A percentile compares a stretch with the other conserved stretches of the same genome.
Conservation (phyloP, 1,284 basidiomycete species). For the Acaromyces ingoldii region DNA sequence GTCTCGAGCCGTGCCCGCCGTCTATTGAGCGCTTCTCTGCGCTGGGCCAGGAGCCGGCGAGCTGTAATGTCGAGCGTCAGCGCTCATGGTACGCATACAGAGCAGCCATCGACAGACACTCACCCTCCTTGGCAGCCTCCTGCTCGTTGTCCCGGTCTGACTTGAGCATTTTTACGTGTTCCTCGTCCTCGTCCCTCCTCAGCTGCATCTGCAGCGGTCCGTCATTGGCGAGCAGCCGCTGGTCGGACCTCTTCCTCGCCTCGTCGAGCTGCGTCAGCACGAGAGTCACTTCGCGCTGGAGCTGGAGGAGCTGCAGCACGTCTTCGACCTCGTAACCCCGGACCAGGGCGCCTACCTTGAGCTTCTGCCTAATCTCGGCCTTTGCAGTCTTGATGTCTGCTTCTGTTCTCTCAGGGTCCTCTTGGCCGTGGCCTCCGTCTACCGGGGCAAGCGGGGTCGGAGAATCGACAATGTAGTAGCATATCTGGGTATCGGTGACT, state of each 20-base stretch:
- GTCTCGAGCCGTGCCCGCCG: background rate
- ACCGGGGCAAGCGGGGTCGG: too few species aligned
- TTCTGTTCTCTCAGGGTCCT: too few species aligned
- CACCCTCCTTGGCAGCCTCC: background rate
- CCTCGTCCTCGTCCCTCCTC: constrained; percentile 2
- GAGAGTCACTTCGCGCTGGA: background rate
- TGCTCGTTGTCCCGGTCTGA: background rate
- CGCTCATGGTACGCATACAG: too few species aligned
- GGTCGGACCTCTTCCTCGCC: background rate
- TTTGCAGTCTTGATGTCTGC: too few species aligned
- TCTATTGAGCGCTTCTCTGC: background rate
- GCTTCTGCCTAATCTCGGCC: background rate
- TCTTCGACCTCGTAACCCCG: constrained; percentile 3
- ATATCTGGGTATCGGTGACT: too few species aligned
- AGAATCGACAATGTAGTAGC: too few species aligned
- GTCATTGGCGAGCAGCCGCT: background rate
- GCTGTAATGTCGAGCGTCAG: too few species aligned
- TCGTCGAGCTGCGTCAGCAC: background rate
- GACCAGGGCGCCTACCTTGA: background rate
- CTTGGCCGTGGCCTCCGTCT: too few species aligned
- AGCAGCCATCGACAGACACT: too few species aligned
- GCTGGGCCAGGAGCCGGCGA: too few species aligned
- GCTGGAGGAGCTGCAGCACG: background rate
- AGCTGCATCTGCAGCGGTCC: too few species aligned
- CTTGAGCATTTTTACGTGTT: background rate